Base-by-base conservation (phyloP, 208 protist species). In the Trypanosoma congolense region DNA sequence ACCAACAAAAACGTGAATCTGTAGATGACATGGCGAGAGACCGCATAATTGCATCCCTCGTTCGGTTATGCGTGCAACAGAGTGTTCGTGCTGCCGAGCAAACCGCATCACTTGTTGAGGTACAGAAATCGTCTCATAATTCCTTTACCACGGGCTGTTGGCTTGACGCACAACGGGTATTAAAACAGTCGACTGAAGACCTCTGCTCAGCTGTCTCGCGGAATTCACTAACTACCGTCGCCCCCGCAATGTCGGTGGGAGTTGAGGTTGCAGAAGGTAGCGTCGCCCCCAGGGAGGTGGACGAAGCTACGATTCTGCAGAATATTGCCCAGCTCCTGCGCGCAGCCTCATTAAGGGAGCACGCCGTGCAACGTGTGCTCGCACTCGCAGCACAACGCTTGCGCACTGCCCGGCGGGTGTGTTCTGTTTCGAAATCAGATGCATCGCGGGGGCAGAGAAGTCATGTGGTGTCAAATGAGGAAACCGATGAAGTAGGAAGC, bases 361-460 rank as follows among this genome's bases (percentile, higher is more conserved):
- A 70, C 4, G 84, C 73, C 29, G 53, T 86, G 26, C 62, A 76
- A 38, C 75, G 72, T n/a, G 73, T 86, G 29, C 66, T 82, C 16
- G 58, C 55, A 22, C 58, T 69, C 1, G 73, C 78, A 9, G 55
- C 75, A 45, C 56, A 64, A 41, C 75, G 73, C n/a, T 61, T 45
- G 16, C 36, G 57, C 9, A 43, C 44, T 29, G 25, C 31, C 30
- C 29, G 36, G 10, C 16, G 44, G 2, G 43, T 18, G 5, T 46
- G 42, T 12, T 36, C 4, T 22, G 30, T 24, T 38, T 25, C 9
- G 3, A 54, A 24, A 24, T 2, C 9, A n/a, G 19, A 6, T 2
- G 10, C 21, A 44, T 24, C 24, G 44, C 38, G 30, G 26, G 31
- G 18, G 14, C 21, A 46, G 36, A 22, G 40, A 42, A 9, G 16